Base-by-base conservation (phyloP, 73 alveolate genomes). In the Stentor roeselii region DNA sequence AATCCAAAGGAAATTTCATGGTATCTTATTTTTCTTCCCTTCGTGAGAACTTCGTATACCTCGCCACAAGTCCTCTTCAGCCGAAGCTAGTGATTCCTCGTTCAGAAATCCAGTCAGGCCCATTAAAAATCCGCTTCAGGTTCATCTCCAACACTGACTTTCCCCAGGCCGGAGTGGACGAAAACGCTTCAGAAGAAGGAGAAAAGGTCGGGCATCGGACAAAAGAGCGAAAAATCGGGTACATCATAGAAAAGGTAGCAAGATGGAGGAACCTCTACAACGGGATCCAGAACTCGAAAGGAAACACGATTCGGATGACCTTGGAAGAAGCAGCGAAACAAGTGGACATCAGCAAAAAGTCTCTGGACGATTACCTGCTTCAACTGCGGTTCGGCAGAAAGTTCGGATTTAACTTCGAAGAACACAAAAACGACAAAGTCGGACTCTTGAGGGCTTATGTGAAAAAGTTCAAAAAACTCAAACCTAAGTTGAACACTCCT, bases 151-250 rank as follows among this genome's bases (percentile, higher is more conserved):
- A 67, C 11, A 67, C 21, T 67, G 80, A 67, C 2, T 14, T 34
- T 30, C 41, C 80, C 21, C n/a, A 67, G 21, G 2, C 14, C 2
- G 60, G 27, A 40, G 42, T 41, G 27, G 84, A 83, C 75, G 75
- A 78, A 3, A 39, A 39, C 4, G 84, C 2, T 15, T 75, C 50
- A 80, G 77, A 40, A 35, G 83, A 85, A 58, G 85, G 85, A 37
- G 78, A 83, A 42, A 88, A 88, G 36, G 58, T 41, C 3, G 78
- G 92, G 40, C 84, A 88, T 60, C 87, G 98, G 86, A 95, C 98
- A 36, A 97, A 97, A 84, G 99, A 97, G 88, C 91, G 99, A 93
- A 96, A 94, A 76, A 97, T 97, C 34, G 99, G 99, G 35, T 96
- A 91, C 82, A 96, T 97, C 37, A 90, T 97, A 3, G 99, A 97